Evolutionary conservation across 129 eudicot species (phyloP), one percentile per base, ranked within the genome.

Genomic region (Chrysanthemum makinoi): DNA sequence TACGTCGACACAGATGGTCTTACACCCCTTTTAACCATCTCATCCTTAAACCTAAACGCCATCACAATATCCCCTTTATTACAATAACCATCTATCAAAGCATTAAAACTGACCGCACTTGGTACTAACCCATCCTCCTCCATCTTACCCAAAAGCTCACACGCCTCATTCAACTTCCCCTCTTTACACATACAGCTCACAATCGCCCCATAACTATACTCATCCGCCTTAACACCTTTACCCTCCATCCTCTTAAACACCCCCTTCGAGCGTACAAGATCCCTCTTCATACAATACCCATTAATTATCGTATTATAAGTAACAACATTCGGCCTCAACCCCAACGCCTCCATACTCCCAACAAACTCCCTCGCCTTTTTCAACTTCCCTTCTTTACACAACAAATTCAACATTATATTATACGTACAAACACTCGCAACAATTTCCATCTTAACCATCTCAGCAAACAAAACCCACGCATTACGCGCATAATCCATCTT

Each of bases 341-440:
- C 85, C 33, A 81, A 68, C n/a, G 54, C 65, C 76, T 88, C 91
- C 97, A 88, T 88, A 50, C 74, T 24, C 19, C 30, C 67, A 8
- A 81, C 17, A 46, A 91, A 77, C 18, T 83, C 89, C 80, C 75
- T 75, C 0, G 95, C 95, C 77, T 82, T 85, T 78, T 85, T 85
- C 57, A 85, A 62, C 80, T 83, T 83, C 77, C 91, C 95, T 81
- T 90, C 84, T 58, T 85, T 86, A 69, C 90, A 81, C 78, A 91
- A 75, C 54, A 81, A 60, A 74, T 90, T 90, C 68, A 87, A 75
- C 91, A 90, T 87, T 11, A 85, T 90, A 57, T 90, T 90, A 54
- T 85, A 90, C 1, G 97, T 90, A 60, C 26, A 76, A 17, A 80
- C 22, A 18, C 61, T 83, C 3, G 86, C 72, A 74, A 52, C 69